Evolutionary conservation across 805 yeast genomes (phyloP).

Genomic region (Maudiozyma barnettii): DNA sequence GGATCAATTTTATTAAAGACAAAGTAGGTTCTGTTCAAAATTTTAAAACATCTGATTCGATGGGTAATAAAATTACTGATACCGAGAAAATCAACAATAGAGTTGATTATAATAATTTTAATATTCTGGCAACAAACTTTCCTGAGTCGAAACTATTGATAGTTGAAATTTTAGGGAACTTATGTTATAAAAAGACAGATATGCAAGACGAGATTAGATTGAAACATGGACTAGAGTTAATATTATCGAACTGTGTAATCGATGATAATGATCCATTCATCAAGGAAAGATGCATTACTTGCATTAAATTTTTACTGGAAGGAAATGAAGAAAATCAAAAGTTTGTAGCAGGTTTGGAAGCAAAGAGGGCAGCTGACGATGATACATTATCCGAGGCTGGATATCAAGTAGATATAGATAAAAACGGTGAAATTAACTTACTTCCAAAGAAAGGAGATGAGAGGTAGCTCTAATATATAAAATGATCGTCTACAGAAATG

Average conservation of each 20-base stretch:
- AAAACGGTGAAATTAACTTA: slow-evolving; percentile 55
- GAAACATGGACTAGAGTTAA: slow-evolving; percentile 56
- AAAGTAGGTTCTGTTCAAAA: slow-evolving; percentile 16
- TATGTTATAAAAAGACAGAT: slow-evolving; percentile 41
- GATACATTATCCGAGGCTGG: slow-evolving; percentile 63
- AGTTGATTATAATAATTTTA: slow-evolving; percentile 14
- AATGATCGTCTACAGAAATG: background rate
- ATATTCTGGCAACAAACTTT: slow-evolving; percentile 32
- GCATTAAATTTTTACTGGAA: slow-evolving; percentile 58
- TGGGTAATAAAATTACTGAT: slow-evolving; percentile 27
- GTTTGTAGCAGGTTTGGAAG: slow-evolving; percentile 70
- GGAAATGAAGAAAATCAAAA: slow-evolving; percentile 63
- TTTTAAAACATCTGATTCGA: slow-evolving; percentile 15
- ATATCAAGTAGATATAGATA: slow-evolving; percentile 58
- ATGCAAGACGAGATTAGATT: slow-evolving; percentile 63
- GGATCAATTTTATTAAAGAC: slow-evolving; percentile 22
- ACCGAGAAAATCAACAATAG: slow-evolving; percentile 17
- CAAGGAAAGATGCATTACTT: slow-evolving; percentile 74
- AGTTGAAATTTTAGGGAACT: slow-evolving; percentile 54
- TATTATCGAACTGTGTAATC: slow-evolving; percentile 72
- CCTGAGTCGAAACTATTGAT: slow-evolving; percentile 60
- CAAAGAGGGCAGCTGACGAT: slow-evolving; percentile 52
- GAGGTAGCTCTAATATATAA: background rate
- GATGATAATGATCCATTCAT: slow-evolving; percentile 85
- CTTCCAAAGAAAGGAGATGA: slow-evolving; percentile 21